Evolutionary conservation across 2,329 filamentous ascomycete genomes (phyloP).

Genomic region (Bimuria novae-zelandiae): DNA sequence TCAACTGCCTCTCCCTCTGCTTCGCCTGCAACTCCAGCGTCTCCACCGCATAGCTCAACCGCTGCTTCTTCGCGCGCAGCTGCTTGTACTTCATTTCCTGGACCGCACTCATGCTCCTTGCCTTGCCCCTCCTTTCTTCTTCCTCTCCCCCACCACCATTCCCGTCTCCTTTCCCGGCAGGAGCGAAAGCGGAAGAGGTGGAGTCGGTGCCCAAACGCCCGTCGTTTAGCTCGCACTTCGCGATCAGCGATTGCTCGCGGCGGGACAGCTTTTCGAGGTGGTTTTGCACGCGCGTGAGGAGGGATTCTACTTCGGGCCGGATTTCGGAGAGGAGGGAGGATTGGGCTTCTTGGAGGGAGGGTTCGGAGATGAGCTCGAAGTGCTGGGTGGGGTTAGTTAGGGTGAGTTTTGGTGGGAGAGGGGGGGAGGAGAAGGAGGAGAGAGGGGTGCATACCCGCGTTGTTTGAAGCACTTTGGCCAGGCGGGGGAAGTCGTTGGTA

Average conservation of each 20-base stretch:
- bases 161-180: no score
- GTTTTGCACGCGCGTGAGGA: constrained; percentile 80
- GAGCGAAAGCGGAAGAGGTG: no score
- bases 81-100: constrained; percentile 66
- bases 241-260: constrained; percentile 81
- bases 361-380: constrained; percentile 89
- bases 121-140: constrained; percentile 18
- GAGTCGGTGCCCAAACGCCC: constrained; percentile 61
- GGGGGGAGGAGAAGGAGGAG: no score
- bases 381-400: constrained; percentile 60
- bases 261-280: constrained; percentile 82
- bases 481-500: constrained; percentile 66
- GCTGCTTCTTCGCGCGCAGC: constrained; percentile 79
- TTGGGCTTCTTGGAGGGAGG: constrained; percentile 80
- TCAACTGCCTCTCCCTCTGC: constrained; percentile 72
- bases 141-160: no score
- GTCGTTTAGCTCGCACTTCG: constrained; percentile 81
- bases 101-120: constrained; percentile 48
- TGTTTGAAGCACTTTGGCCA: constrained; percentile 66
- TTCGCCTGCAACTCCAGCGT: constrained; percentile 83
- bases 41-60: constrained; percentile 84
- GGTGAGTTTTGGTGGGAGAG: no score
- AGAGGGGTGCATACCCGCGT: constrained; percentile 63
- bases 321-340: constrained; percentile 85
- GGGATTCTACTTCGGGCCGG: constrained; percentile 78